Conservation (phyloP, 2,329 filamentous ascomycete genomes). For the Claviceps monticola region DNA sequence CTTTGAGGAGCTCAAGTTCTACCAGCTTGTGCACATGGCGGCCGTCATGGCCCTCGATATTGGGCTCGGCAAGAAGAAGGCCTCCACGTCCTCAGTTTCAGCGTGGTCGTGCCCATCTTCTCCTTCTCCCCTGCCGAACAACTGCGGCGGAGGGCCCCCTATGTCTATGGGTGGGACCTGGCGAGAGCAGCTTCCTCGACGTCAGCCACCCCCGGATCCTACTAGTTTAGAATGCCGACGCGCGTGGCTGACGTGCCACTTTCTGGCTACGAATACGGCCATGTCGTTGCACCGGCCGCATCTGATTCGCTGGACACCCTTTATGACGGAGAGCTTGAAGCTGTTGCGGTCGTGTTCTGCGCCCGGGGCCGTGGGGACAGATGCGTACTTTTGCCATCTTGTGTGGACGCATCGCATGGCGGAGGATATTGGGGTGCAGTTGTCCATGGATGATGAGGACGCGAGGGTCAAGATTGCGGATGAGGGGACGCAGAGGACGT, state of each 20-base stretch:
- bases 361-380: constrained; percentile 40
- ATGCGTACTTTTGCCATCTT: constrained; percentile 43
- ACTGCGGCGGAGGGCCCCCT: too few relatives aligned
- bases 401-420: constrained; percentile 47
- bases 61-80: constrained; percentile 45
- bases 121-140: too few relatives aligned
- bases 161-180: constrained; percentile 12
- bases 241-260: constrained; percentile 46
- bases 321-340: constrained; percentile 46
- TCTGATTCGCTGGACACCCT: constrained; percentile 44
- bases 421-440: constrained; percentile 54
- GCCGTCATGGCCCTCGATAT: constrained; percentile 74
- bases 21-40: constrained; percentile 71
- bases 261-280: constrained; percentile 43
- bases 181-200: constrained; percentile 29
- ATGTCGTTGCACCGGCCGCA: constrained; percentile 49
- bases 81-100: not conserved
- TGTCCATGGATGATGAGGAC: constrained; percentile 51
- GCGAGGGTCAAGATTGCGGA: constrained; percentile 43
- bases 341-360: constrained; percentile 32
- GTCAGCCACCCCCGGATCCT: constrained; percentile 32
- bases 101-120: too few relatives aligned
- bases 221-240: constrained; percentile 40
- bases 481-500: constrained; percentile 46
- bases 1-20: constrained; percentile 80